Conservation (phyloP, 106 monocot species). For the Phalaenopsis equestris region DNA sequence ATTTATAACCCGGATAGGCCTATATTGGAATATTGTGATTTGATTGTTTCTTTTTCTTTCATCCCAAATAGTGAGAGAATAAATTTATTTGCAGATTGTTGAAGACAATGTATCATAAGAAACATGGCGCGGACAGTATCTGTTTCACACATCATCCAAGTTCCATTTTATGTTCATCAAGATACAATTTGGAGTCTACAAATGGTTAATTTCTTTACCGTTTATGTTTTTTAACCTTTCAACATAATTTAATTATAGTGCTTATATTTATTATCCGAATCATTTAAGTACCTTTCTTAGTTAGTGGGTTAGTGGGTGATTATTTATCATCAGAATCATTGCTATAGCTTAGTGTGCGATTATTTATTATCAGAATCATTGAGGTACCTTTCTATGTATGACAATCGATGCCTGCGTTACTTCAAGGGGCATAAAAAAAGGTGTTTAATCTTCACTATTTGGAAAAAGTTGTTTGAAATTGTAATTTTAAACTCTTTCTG, state of each 20-base stretch:
- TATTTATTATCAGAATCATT: slow-evolving; percentile 53
- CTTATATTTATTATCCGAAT: background rate
- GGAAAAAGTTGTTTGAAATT: background rate
- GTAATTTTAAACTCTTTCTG: background rate
- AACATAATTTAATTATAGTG: background rate
- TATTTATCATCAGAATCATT: background rate
- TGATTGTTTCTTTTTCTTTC: background rate
- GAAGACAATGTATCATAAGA: slow-evolving; percentile 94
- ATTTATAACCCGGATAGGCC: background rate
- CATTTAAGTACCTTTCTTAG: background rate
- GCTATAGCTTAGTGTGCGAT: background rate
- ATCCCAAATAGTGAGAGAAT: background rate
- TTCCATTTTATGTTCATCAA: slow-evolving; percentile 93
- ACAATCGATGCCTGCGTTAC: slow-evolving; percentile 92
- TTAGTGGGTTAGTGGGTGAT: no score
- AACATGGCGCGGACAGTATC: slow-evolving; percentile 79
- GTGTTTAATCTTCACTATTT: slow-evolving; percentile 26
- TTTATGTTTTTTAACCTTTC: background rate
- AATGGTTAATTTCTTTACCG: slow-evolving; percentile 19
- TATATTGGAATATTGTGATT: background rate
- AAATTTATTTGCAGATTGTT: slow-evolving; percentile 41
- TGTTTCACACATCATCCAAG: slow-evolving; percentile 98
- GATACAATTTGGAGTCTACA: slow-evolving; percentile 70
- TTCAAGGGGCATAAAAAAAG: slow-evolving; percentile 96
- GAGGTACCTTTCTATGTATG: slow-evolving; percentile 87